A percentile compares a stretch with the other conserved stretches of the same genome.
phyloP scores from a whole-genome alignment of 169 alveolate species.

The Eimeria nieschulzi region DNA sequence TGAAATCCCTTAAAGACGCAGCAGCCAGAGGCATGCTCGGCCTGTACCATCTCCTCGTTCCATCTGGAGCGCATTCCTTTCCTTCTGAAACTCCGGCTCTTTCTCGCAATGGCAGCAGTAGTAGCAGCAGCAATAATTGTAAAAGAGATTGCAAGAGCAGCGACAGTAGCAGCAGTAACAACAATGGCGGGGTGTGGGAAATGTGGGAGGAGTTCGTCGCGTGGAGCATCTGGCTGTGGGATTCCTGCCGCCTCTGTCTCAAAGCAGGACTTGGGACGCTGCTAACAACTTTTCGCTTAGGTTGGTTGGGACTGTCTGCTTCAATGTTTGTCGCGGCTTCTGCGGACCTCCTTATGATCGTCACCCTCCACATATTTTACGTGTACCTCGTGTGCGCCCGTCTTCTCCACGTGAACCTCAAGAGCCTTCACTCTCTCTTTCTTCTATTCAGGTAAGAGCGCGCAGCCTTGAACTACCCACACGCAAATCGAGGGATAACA shows the following conservation, averaged over 20 bases:
- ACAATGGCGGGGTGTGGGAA: background rate
- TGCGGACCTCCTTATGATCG: constrained; percentile 52
- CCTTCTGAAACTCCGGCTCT: background rate
- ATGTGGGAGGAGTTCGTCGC: background rate
- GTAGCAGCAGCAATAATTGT: constrained; percentile 21
- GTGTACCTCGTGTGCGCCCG: constrained; percentile 71
- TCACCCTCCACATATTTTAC: constrained; percentile 67
- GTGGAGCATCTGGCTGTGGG: background rate
- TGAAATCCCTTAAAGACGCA: background rate
- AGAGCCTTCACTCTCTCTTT: constrained; percentile 70
- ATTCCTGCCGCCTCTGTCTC: constrained; percentile 29
- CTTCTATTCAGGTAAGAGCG: constrained; percentile 57
- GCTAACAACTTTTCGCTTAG: constrained; percentile 40
- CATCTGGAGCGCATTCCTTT: background rate
- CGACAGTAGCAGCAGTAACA: constrained; percentile 10
- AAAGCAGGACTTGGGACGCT: constrained; percentile 38
- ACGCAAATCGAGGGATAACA: too few species aligned
- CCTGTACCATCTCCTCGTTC: background rate
- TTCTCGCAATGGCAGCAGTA: constrained; percentile 14
- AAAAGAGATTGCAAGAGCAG: constrained; percentile 2
- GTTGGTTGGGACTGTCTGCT: constrained; percentile 53
- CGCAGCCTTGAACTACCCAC: background rate
- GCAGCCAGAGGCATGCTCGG: background rate
- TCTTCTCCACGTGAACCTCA: constrained; percentile 34
- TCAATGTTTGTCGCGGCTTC: constrained; percentile 52